Evolutionary conservation across 2,329 filamentous ascomycete species (phyloP).

Genomic region (Clarireedia homoeocarpa): DNA sequence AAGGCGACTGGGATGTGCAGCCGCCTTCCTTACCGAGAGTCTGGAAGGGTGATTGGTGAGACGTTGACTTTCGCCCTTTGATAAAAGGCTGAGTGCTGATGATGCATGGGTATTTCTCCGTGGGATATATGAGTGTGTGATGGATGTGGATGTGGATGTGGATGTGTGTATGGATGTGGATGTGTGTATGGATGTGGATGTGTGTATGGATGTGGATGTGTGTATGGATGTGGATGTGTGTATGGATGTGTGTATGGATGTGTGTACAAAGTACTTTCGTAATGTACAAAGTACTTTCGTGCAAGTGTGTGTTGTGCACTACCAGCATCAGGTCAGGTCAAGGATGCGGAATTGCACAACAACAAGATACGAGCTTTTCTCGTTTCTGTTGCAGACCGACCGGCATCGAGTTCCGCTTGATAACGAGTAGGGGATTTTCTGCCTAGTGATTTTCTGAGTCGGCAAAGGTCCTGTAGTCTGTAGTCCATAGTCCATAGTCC

Average conservation of each 20-base stretch:
- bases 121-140: background rate
- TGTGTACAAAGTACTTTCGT: too few relatives aligned
- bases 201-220: background rate
- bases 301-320: background rate
- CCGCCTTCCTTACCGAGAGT: background rate
- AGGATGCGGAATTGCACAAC: background rate
- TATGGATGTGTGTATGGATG: too few relatives aligned
- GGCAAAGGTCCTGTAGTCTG: background rate
- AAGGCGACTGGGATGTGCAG: background rate
- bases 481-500: background rate
- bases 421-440: background rate
- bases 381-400: background rate
- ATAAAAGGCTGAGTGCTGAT: background rate
- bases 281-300: too few relatives aligned
- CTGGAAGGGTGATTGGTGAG: background rate
- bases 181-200: background rate
- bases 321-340: background rate
- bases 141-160: background rate
- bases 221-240: too few relatives aligned
- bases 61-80: background rate
- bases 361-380: background rate
- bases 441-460: background rate
- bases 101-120: background rate
- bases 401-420: background rate
- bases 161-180: background rate